phyloP scores from a whole-genome alignment of 768 basidiomycete species.

The Leccinum sublutescens region DNA sequence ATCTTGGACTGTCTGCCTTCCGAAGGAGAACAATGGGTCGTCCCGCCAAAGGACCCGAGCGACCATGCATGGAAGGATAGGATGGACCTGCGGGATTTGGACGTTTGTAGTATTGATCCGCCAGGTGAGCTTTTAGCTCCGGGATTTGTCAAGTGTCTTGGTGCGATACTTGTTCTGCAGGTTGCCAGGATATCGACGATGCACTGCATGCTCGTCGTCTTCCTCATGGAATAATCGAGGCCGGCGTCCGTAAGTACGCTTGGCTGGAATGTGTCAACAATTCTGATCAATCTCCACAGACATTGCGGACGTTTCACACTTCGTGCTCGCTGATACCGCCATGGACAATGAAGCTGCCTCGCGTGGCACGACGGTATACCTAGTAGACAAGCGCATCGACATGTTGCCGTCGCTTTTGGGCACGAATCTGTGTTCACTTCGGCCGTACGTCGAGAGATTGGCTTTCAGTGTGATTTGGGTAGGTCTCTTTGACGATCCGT shows the following conservation, averaged over 20 bases:
- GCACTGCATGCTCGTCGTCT: slow-evolving; percentile 87
- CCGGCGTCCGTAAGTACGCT: slow-evolving; percentile 86
- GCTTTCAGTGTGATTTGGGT: slow-evolving; percentile 98
- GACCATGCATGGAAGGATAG: slow-evolving; percentile 73
- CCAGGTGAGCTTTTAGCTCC: slow-evolving; percentile 53
- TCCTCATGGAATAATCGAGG: slow-evolving; percentile 93
- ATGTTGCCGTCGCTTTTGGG: slow-evolving; percentile 95
- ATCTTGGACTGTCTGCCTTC: slow-evolving; percentile 87
- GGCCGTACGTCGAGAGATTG: slow-evolving; percentile 89
- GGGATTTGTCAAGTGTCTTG: slow-evolving; percentile 4
- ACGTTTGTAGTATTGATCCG: slow-evolving; percentile 97
- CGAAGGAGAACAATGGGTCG: slow-evolving; percentile 91
- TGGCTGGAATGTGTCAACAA: background rate
- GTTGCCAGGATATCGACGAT: slow-evolving; percentile 98
- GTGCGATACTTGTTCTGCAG: slow-evolving; percentile 37
- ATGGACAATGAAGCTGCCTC: slow-evolving; percentile 69
- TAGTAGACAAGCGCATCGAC: slow-evolving; percentile 53
- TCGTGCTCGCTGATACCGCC: slow-evolving; percentile 87
- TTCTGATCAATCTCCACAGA: slow-evolving; percentile 46
- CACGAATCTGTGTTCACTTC: slow-evolving; percentile 91
- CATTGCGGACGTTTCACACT: slow-evolving; percentile 97
- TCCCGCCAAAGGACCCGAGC: slow-evolving; percentile 66
- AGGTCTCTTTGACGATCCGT: slow-evolving; percentile 7
- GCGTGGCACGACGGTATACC: no score
- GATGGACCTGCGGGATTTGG: slow-evolving; percentile 80